phyloP scores from a whole-genome alignment of 345 rosid genomes.

The Pistacia integerrima region DNA sequence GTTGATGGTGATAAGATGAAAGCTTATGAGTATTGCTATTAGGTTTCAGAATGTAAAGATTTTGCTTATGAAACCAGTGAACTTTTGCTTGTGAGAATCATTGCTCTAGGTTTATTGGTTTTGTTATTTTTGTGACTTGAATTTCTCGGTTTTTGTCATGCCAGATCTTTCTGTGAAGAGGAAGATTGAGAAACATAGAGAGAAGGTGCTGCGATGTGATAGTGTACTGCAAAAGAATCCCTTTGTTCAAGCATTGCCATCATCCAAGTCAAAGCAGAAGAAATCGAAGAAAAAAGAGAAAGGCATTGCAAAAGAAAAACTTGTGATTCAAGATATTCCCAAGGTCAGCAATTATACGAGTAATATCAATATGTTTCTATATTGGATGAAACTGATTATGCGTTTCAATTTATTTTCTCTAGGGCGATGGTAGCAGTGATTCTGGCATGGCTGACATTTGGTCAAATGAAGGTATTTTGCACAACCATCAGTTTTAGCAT shows the following conservation, averaged over 20 bases:
- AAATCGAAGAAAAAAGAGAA: slow-evolving; percentile 38
- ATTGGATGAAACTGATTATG: slow-evolving; percentile 4
- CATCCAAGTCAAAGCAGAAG: slow-evolving; percentile 62
- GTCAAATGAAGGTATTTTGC: slow-evolving; percentile 58
- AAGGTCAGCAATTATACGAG: slow-evolving; percentile 37
- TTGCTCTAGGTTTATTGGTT: neutral
- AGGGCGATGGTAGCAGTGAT: slow-evolving; percentile 40
- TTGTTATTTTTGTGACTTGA: neutral
- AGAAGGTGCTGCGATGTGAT: slow-evolving; percentile 66
- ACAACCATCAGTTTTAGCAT: neutral
- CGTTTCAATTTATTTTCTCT: slow-evolving; percentile 17
- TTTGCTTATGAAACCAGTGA: neutral
- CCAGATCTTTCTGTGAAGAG: slow-evolving; percentile 74
- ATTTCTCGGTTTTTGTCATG: neutral
- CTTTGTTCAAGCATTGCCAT: slow-evolving; percentile 64
- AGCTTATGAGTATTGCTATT: neutral
- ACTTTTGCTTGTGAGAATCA: neutral
- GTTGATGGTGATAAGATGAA: neutral
- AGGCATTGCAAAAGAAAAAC: slow-evolving; percentile 19
- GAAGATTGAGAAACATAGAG: slow-evolving; percentile 82
- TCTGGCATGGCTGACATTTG: slow-evolving; percentile 68
- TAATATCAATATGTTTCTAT: neutral
- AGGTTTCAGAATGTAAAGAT: neutral
- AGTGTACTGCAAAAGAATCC: slow-evolving; percentile 74
- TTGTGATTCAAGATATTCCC: slow-evolving; percentile 31